Evolutionary conservation across 2,329 filamentous ascomycete genomes (phyloP), one percentile per base, ranked within the genome.

Genomic region (Endothia cerciana): DNA sequence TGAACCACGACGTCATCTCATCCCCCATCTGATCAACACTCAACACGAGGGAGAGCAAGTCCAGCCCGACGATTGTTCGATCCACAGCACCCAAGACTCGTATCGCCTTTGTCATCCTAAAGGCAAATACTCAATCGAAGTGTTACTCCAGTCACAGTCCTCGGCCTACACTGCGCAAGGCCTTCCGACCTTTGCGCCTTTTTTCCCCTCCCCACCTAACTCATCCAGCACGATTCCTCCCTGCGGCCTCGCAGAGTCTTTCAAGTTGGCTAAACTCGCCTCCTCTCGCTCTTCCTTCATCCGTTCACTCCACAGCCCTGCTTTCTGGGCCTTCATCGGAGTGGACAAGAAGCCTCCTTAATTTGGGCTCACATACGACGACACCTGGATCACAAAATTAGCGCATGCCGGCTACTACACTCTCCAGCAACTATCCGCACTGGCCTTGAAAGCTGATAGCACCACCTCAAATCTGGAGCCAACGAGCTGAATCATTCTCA

Each of bases 281-380:
- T 84, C 85, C 81, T 80, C 85, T 80, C 82, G 86, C 82, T 87
- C 91, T 79, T 90, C 89, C 80, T 90, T 90, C 82, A 85, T 90
- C 78, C 90, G 90, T 85, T 94, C 93, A 87, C 92, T 97, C 83
- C 90, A 94, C 80, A 93, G 93, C 85, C 94, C 93, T 81, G 89
- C 89, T 79, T 89, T 89, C 85, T 92, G 93, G 93, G 93, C 96
- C 89, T 94, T 94, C 81, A 89, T 89, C 85, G 94, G 94, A 91
- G 92, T 93, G 84, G 92, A 95, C 85, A 95, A 93, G 85, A 94
- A 97, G 83, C 94, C 95, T 79, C 94, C 94, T 86, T 98, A 98
- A 97, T 82, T 94, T 80, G 84, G 73, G 66, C 41, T 25, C 30
- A 43, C 28, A 36, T 45, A 13, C 17, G 10, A 56, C 25, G 22